Conservation (phyloP, 2,329 filamentous ascomycete species). For the Pseudocercospora macadamiae region DNA sequence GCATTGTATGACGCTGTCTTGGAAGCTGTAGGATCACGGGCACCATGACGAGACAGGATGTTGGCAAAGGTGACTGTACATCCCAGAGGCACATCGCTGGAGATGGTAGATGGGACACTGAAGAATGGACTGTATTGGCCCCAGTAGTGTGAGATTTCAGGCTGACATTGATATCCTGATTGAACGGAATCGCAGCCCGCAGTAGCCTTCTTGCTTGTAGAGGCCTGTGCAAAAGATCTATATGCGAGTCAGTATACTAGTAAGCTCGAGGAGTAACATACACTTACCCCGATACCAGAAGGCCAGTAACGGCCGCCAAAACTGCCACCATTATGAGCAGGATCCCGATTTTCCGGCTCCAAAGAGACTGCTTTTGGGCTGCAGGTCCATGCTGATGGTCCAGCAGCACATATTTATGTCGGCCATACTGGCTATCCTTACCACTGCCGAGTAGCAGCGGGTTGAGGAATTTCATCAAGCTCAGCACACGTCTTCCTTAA, state of each 20-base stretch:
- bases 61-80: conserved; percentile 81
- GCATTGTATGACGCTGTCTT: conserved; percentile 68
- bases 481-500: conserved; percentile 1
- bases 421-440: not conserved
- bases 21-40: conserved; percentile 72
- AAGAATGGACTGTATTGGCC: conserved; percentile 90
- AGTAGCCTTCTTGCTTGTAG: not conserved
- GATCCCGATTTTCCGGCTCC: conserved; percentile 5
- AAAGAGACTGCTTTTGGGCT: not conserved
- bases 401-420: conserved; percentile 12
- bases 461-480: conserved; percentile 2
- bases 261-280: not conserved
- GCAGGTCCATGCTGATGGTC: conserved; percentile 1
- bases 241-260: not conserved
- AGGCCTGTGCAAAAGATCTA: conserved; percentile 13
- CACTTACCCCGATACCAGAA: conserved; percentile 23
- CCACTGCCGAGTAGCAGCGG: conserved; percentile 6
- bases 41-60: conserved; percentile 81
- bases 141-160: conserved; percentile 58
- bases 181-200: conserved; percentile 32
- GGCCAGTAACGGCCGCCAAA: conserved; percentile 13
- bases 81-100: conserved; percentile 61
- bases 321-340: conserved; percentile 17
- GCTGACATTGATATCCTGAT: conserved; percentile 65
- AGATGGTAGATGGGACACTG: conserved; percentile 69